A percentile compares a stretch with the other conserved stretches of the same genome.
phyloP scores from a whole-genome alignment of 2,329 filamentous ascomycete species.

The Paracorniculantispora psalliotae region DNA sequence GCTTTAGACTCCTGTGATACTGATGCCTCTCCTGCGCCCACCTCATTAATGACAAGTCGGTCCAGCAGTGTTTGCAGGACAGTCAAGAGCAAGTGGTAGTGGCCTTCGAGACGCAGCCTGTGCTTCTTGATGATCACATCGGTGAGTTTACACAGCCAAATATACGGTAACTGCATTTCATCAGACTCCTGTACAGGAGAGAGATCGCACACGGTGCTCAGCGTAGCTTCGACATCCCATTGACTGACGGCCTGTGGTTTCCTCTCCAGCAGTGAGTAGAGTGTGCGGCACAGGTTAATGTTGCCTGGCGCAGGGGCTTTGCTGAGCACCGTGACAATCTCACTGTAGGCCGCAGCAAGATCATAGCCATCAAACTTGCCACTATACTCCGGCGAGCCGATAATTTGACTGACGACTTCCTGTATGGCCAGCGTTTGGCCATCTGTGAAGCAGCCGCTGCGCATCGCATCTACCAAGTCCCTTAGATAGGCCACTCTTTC shows the following conservation, averaged over 20 bases:
- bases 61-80: slow-evolving; percentile 52
- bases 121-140: slow-evolving; percentile 55
- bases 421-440: slow-evolving; percentile 42
- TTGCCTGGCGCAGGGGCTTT: slow-evolving; percentile 27
- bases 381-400: slow-evolving; percentile 28
- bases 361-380: slow-evolving; percentile 28
- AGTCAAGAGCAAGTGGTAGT: slow-evolving; percentile 54
- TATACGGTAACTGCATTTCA: slow-evolving; percentile 32
- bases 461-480: slow-evolving; percentile 31
- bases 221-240: slow-evolving; percentile 52
- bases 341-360: slow-evolving; percentile 38
- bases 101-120: slow-evolving; percentile 55
- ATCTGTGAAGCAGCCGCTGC: slow-evolving; percentile 26
- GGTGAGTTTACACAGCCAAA: slow-evolving; percentile 47
- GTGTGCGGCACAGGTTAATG: slow-evolving; percentile 35
- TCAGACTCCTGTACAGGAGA: slow-evolving; percentile 13
- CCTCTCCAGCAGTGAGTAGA: slow-evolving; percentile 45
- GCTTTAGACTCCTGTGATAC: slow-evolving; percentile 39
- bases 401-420: slow-evolving; percentile 35
- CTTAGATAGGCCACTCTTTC: slow-evolving; percentile 35
- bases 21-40: slow-evolving; percentile 15
- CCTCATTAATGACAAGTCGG: slow-evolving; percentile 40
- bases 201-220: slow-evolving; percentile 40
- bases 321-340: slow-evolving; percentile 31
- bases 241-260: slow-evolving; percentile 48